Base-by-base conservation (phyloP, 73 alveolate species). In the Symbiodinium natans region DNA sequence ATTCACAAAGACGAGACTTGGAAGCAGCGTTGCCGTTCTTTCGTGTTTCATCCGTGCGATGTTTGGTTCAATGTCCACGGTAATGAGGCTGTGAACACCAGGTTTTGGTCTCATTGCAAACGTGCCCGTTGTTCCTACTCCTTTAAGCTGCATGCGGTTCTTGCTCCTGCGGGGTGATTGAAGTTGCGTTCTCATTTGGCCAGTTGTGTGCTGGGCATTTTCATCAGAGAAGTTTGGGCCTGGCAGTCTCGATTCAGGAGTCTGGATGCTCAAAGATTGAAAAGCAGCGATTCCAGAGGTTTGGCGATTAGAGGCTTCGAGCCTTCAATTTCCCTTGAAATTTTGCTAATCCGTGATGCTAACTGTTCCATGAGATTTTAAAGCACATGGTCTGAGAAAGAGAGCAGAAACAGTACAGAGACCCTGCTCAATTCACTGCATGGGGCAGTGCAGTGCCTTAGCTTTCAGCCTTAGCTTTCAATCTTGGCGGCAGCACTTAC, bases 1-100 rank as follows among this genome's bases (percentile, higher is more conserved):
- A 99, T 99, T 21, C 73, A 98, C 42, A 99, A 99, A 99, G 99
- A 99, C 92, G 99, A 99, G 63, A 42, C 95, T 88, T 40, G 82
- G 73, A 82, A 54, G 84, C 33, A 54, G 41, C 29, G 1, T 63
- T 36, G 31, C 59, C 21, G 6, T 46, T 13, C 59, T 46, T 46
- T 80, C 56, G 3, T 38, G 6, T 36, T 21, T 5, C 34, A 36
- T 0, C 40, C 88, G 21, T 52, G 40, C 13, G n/a, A 36, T 25
- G 82, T 25, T 36, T 10, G 31, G 9, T n/a, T 6, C 11, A 6
- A 73, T 73, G 42, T n/a, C 42, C 33, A n/a, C n/a, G n/a, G n/a
- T n/a, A n/a, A n/a, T n/a, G n/a, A n/a, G n/a, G n/a, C n/a, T n/a
- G n/a, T n/a, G n/a, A n/a, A n/a, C n/a, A n/a, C n/a, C n/a, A n/a